Conservation (phyloP, 805 yeast genomes). For the Metschnikowia continentalis region DNA sequence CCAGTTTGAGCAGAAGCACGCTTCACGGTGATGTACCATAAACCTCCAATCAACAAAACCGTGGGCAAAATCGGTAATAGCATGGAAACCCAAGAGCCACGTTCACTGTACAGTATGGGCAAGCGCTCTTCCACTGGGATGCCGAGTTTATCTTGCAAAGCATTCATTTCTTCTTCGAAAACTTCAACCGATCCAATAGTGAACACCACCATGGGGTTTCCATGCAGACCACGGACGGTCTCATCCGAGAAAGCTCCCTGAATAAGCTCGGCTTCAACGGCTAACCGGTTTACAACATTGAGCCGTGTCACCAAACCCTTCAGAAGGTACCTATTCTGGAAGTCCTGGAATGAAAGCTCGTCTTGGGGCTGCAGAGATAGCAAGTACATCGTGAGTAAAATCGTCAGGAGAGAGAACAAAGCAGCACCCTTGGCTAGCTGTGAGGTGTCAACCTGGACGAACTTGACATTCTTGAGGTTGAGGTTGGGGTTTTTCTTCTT, state of each 20-base stretch:
- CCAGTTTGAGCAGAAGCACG: slow-evolving; percentile 46
- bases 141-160: slow-evolving; percentile 63
- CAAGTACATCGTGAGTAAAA: slow-evolving; percentile 12
- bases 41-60: slow-evolving; percentile 71
- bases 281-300: slow-evolving; percentile 65
- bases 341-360: slow-evolving; percentile 68
- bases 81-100: slow-evolving; percentile 59
- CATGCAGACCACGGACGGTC: slow-evolving; percentile 34
- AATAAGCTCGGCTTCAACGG: slow-evolving; percentile 66
- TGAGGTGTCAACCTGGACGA: slow-evolving; percentile 20
- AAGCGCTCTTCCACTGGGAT: slow-evolving; percentile 68
- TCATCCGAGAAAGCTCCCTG: slow-evolving; percentile 40
- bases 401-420: slow-evolving; percentile 18
- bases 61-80: slow-evolving; percentile 78
- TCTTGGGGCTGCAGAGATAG: slow-evolving; percentile 17
- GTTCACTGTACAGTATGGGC: slow-evolving; percentile 72
- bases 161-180: slow-evolving; percentile 78
- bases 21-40: slow-evolving; percentile 58
- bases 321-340: slow-evolving; percentile 72
- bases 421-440: slow-evolving; percentile 11
- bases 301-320: slow-evolving; percentile 73
- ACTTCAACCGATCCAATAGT: slow-evolving; percentile 85
- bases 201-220: slow-evolving; percentile 54
- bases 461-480: slow-evolving; percentile 29
- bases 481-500: slow-evolving; percentile 27